Base-by-base conservation (phyloP, 306 rosid genomes). In the Quercus cerris region DNA sequence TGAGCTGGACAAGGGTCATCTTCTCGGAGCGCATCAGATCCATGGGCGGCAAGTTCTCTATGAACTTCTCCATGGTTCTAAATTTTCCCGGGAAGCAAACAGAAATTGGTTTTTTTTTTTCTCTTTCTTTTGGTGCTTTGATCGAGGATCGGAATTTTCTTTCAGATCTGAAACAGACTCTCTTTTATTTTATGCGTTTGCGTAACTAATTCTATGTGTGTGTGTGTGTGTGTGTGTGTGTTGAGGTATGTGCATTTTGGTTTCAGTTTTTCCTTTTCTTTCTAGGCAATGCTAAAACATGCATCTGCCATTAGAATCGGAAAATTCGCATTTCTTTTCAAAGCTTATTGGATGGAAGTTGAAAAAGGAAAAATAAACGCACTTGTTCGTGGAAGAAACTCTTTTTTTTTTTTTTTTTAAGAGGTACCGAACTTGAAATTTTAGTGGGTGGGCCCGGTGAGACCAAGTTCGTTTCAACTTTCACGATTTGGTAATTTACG, bases 11-110 rank as follows among this genome's bases (percentile, higher is more conserved):
- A 73, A 93, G 88, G 67, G 92, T 88, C 99, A 96, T 96, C 94
- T 89, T 89, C 97, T 96, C 99, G 52, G 99, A 96, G 80, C 99
- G 98, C 98, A 93, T 90, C 91, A 96, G 94, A 91, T 96, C 99
- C 98, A 93, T 93, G 41, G 97, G 52, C 59, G 97, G 90, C 73
- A 93, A 81, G 83, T 90, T 91, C 55, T 91, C 92, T 3, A 90
- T 68, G 83, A 96, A 93, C 80, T 88, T 82, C 13, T 84, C 97
- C 97, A 91, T 68, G 4, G 10, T 68, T 17, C 25, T 23, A 8
- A 10, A 61, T 93, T 89, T 94, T 90, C 85, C 38, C 83, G 87
- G 86, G 46, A 78, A 86, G 64, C 88, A 75, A 80, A 70, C 79
- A 63, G 92, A 77, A 82, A 87, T 54, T 38, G 46, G 2, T 44